A percentile compares a stretch with the other conserved stretches of the same genome.
These are phyloP conservation scores for Hypoxylon sp. DNA, from an alignment of 2,329 filamentous ascomycete genomes.

Conservation along the genomic window DNA sequence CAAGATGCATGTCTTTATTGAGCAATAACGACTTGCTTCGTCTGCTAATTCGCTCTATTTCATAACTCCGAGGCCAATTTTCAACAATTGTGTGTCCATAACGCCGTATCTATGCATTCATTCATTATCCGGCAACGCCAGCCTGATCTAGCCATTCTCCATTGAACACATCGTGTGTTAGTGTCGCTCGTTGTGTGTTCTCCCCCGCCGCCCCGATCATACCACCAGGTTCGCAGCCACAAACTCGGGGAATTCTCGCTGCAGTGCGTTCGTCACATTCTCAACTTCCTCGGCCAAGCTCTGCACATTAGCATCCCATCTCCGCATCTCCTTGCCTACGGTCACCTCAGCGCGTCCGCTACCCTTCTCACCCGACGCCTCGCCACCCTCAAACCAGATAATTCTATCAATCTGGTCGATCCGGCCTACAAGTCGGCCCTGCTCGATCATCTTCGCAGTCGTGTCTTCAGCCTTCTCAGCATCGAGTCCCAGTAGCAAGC, in stretches of 20 bases:
- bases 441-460: conserved; percentile 95
- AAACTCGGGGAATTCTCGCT: conserved; percentile 82
- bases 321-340: conserved; percentile 79
- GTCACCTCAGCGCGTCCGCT: conserved; percentile 75
- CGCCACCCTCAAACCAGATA: conserved; percentile 86
- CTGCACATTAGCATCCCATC: conserved; percentile 92
- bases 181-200: conserved; percentile 3
- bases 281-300: conserved; percentile 91
- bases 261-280: conserved; percentile 83
- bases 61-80: conserved; percentile 14
- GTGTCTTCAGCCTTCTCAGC: conserved; percentile 89
- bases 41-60: conserved; percentile 6
- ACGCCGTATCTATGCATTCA: conserved; percentile 40
- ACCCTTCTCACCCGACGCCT: conserved; percentile 77
- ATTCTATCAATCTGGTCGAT: conserved; percentile 95
- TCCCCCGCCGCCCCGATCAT: conserved; percentile 40
- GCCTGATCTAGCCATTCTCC: conserved; percentile 8
- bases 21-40: conserved; percentile 8
- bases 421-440: conserved; percentile 85
- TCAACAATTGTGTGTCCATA: conserved; percentile 23
- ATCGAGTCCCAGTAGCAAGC: conserved; percentile 81
- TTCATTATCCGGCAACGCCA: conserved; percentile 29
- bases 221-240: conserved; percentile 68
- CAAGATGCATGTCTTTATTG: conserved; percentile 35
- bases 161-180: conserved; percentile 15